Conservation (phyloP, 2,329 filamentous ascomycete species). For the Botryotinia globosa region DNA sequence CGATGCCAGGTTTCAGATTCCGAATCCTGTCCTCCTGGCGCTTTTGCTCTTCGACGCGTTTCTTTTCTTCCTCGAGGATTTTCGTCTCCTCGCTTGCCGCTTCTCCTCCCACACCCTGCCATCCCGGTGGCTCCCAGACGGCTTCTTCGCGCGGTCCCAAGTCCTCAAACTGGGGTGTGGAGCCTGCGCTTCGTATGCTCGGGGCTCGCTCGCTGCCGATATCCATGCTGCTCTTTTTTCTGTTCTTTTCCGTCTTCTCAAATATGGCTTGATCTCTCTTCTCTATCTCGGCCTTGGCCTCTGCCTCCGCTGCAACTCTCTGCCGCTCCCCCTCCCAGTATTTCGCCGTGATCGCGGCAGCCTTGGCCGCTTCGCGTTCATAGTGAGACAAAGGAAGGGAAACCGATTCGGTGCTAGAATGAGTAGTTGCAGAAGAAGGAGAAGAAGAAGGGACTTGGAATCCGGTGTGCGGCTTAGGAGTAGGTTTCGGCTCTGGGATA, state of each 20-base stretch:
- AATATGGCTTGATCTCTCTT: no score
- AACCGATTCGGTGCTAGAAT: not conserved
- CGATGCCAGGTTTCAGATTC: not conserved
- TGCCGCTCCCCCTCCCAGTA: not conserved
- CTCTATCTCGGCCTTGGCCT: no score
- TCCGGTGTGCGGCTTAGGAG: not conserved
- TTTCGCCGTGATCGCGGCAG: not conserved
- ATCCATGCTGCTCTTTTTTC: not conserved
- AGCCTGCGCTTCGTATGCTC: not conserved
- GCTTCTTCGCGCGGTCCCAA: not conserved
- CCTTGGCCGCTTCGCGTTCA: not conserved
- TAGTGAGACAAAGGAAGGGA: not conserved
- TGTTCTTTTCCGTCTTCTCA: not conserved
- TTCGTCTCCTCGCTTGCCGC: not conserved
- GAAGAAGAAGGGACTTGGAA: not conserved
- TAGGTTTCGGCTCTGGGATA: not conserved
- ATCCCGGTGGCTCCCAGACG: rapidly evolving
- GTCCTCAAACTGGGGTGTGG: not conserved
- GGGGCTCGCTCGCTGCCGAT: not conserved
- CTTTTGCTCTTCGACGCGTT: not conserved
- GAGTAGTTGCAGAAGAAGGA: not conserved
- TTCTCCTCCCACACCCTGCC: not conserved
- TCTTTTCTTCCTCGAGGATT: not conserved
- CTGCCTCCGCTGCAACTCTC: not conserved
- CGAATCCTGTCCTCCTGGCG: not conserved